Conservation (phyloP, 352 stramenopile genomes). For the Thalassiosira livingstoniorum region DNA sequence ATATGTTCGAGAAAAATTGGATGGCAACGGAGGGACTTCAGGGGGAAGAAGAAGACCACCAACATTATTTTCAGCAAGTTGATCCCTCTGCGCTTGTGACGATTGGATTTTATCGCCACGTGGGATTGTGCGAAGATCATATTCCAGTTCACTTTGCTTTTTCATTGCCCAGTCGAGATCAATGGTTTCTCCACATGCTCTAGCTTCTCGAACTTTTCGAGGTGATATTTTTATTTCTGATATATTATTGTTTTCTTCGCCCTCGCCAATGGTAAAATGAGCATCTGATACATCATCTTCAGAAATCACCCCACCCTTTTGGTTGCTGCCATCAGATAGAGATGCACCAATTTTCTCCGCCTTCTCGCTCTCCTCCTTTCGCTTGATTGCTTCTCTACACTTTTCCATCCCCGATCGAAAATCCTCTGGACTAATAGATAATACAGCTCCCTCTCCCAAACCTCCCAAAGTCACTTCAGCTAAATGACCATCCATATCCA, state of each 20-base stretch:
- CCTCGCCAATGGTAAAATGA: slow-evolving; percentile 2
- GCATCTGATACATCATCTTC: slow-evolving; percentile 8
- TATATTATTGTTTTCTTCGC: not conserved
- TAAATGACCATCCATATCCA: slow-evolving; percentile 62
- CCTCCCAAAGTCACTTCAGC: slow-evolving; percentile 39
- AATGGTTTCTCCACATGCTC: slow-evolving; percentile 65
- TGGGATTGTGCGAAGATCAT: slow-evolving; percentile 26
- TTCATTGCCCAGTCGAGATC: slow-evolving; percentile 72
- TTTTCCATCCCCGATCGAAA: slow-evolving; percentile 65
- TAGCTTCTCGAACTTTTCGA: slow-evolving; percentile 63
- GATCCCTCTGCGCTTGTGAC: too few species aligned
- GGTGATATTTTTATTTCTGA: slow-evolving; percentile 53
- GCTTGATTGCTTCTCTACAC: slow-evolving; percentile 32
- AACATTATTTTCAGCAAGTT: too few species aligned
- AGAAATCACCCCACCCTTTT: too few species aligned
- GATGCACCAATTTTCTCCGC: slow-evolving; percentile 26
- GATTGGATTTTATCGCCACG: too few species aligned
- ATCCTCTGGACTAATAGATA: slow-evolving; percentile 72
- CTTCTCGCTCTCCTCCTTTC: slow-evolving; percentile 15
- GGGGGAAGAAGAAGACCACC: slow-evolving; percentile 28
- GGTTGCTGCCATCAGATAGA: too few species aligned
- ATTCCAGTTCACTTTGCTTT: slow-evolving; percentile 39
- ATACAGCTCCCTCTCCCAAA: slow-evolving; percentile 39
- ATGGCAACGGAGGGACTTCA: slow-evolving; percentile 39
- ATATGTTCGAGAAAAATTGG: slow-evolving; percentile 72